A percentile compares a stretch with the other conserved stretches of the same genome.
These are phyloP conservation scores for Cupressus sempervirens DNA, from an alignment of 75 land plant species.

Conservation along the genomic window DNA sequence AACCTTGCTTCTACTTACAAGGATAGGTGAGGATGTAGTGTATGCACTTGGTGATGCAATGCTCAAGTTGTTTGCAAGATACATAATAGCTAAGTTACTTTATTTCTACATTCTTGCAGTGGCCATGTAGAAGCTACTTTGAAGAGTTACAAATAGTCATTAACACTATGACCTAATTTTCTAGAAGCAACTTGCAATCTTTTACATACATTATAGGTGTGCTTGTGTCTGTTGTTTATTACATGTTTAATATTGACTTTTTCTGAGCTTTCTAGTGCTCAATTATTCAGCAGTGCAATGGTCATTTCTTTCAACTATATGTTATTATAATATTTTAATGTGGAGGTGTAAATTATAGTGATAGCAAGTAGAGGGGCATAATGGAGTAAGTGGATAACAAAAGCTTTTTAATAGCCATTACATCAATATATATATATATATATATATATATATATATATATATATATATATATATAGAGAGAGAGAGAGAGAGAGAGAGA, in stretches of 20 bases:
- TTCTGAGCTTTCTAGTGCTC: neutral
- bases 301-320: neutral
- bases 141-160: slow-evolving; percentile 93
- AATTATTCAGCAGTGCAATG: neutral
- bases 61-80: neutral
- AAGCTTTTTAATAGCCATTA: too few relatives aligned
- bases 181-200: slow-evolving; percentile 99
- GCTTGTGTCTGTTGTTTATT: neutral
- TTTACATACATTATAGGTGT: slow-evolving; percentile 95
- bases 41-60: neutral
- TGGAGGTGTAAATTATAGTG: too few relatives aligned
- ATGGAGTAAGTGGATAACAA: too few relatives aligned
- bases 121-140: slow-evolving; percentile 94
- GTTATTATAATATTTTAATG: neutral
- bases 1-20: slow-evolving; percentile 98
- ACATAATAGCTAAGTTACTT: neutral
- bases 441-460: too few relatives aligned
- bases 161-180: slow-evolving; percentile 80
- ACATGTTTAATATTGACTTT: neutral
- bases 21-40: slow-evolving; percentile 62
- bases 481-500: too few relatives aligned
- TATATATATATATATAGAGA: too few relatives aligned
- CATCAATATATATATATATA: too few relatives aligned
- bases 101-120: slow-evolving; percentile 34
- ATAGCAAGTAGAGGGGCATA: too few relatives aligned